Evolutionary conservation across 1,284 basidiomycete species (phyloP), one percentile per base, ranked within the genome.

Genomic region (Farysia itapuensis): DNA sequence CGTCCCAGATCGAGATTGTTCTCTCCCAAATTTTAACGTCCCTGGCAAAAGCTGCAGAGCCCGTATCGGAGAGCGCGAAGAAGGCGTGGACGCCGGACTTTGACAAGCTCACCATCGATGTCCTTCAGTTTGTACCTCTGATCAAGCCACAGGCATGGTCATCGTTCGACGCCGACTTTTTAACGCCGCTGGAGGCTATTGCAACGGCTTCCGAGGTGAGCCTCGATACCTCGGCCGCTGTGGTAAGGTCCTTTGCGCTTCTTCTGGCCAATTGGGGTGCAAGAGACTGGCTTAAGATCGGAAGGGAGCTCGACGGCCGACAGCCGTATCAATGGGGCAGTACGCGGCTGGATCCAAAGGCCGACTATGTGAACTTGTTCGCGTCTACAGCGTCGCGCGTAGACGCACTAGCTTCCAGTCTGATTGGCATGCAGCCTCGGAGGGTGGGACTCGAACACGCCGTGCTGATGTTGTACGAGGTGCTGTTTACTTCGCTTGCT

Each of bases 251-350:
- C 11, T 34, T 63, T 6, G 24, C 48, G 5, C 23, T 36, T 2
- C 21, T 63, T 40, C 39, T 63, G 13, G 19, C 33, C 16, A 45
- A 44, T 13, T 63, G 59, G 59, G 53, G 43, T 4, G 24, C 29
- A 3, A 39, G 53, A 4, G 45, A 57, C 28, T 63, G 59, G 59
- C 21, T 35, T 2, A 15, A 44, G 14, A 63, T 63, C 15, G 49
- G 41, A 3, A 25, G 29, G 23, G 30, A 38, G 25, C 45, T 63
- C 14, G 59, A 63, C 24, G 23, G 37, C 3, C 39, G 48, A 18
- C 30, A 34, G 4, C 38, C 45, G 4, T 60, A 60, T 31, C 50
- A 44, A 13, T 64, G 56, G 57, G 56, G 51, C 3, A 52, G 60
- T 41, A 42, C 51, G 12, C 35, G 37, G 11, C 46, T 61, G 21